phyloP scores from a whole-genome alignment of 805 yeast genomes.

The Pichia pseudocactophila region DNA sequence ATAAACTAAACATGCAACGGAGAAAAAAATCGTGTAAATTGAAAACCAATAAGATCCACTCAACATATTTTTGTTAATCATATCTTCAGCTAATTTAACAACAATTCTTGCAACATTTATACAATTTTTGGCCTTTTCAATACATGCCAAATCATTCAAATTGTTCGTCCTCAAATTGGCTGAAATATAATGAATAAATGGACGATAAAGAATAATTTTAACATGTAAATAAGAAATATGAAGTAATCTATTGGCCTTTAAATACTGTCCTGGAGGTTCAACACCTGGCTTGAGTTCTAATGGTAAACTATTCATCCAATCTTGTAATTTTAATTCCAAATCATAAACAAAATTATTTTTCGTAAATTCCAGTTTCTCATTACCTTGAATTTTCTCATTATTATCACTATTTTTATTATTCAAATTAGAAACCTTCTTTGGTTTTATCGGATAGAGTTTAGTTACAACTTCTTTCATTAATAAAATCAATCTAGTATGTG shows the following conservation, averaged over 20 bases:
- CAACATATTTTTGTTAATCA: constrained; percentile 62
- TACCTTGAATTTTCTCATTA: background rate
- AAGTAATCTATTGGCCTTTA: constrained; percentile 65
- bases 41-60: constrained; percentile 90
- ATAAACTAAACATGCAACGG: constrained; percentile 78
- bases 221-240: constrained; percentile 69
- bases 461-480: constrained; percentile 64
- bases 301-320: constrained; percentile 69
- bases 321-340: constrained; percentile 58
- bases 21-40: constrained; percentile 79
- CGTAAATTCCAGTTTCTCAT: constrained; percentile 21
- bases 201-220: constrained; percentile 74
- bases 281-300: constrained; percentile 60
- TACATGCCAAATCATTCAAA: constrained; percentile 47
- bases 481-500: constrained; percentile 67
- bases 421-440: constrained; percentile 16
- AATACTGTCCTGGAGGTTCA: constrained; percentile 57
- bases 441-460: constrained; percentile 66
- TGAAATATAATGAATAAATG: constrained; percentile 77
- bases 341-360: constrained; percentile 40
- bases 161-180: constrained; percentile 34
- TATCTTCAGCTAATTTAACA: constrained; percentile 69
- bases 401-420: constrained; percentile 14
- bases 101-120: constrained; percentile 77
- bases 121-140: constrained; percentile 72